phyloP scores from a whole-genome alignment of 495 filamentous ascomycete genomes.

The Xylaria castorea region DNA sequence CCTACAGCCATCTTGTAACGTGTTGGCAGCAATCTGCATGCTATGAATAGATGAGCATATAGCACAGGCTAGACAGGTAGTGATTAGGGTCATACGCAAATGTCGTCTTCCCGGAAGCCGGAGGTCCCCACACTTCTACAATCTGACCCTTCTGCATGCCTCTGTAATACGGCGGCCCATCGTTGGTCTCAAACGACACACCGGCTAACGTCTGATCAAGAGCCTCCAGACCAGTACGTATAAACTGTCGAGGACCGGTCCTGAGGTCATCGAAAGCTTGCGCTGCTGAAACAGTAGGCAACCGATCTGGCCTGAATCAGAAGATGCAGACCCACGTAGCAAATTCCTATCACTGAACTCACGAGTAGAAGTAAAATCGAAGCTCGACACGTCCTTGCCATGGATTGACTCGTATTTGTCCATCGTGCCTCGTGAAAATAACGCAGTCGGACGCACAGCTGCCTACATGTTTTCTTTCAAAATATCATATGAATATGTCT shows the following conservation, averaged over 20 bases:
- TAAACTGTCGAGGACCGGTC: conserved; percentile 52
- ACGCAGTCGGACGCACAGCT: background rate
- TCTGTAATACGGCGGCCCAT: conserved; percentile 37
- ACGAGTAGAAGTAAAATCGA: conserved; percentile 52
- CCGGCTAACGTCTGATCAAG: conserved; percentile 64
- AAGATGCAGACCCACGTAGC: background rate
- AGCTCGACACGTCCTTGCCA: conserved; percentile 54
- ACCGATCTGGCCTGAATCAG: conserved; percentile 62
- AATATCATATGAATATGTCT: background rate
- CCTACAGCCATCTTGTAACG: conserved; percentile 63
- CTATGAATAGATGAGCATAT: conserved; percentile 48
- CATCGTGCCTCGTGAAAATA: conserved; percentile 36
- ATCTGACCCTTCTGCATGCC: conserved; percentile 79
- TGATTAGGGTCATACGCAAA: conserved; percentile 65
- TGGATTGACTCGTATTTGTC: conserved; percentile 52
- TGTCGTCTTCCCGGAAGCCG: conserved; percentile 85
- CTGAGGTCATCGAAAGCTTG: conserved; percentile 75
- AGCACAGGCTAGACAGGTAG: background rate
- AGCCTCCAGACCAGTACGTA: conserved; percentile 69
- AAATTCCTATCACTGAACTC: conserved; percentile 23
- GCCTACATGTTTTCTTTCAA: conserved; percentile 20
- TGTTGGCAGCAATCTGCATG: conserved; percentile 70
- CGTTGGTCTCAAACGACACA: conserved; percentile 32
- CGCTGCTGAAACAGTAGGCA: conserved; percentile 88
- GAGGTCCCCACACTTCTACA: conserved; percentile 89